Conservation (phyloP, 805 yeast genomes). For the Ogataea polymorpha region DNA sequence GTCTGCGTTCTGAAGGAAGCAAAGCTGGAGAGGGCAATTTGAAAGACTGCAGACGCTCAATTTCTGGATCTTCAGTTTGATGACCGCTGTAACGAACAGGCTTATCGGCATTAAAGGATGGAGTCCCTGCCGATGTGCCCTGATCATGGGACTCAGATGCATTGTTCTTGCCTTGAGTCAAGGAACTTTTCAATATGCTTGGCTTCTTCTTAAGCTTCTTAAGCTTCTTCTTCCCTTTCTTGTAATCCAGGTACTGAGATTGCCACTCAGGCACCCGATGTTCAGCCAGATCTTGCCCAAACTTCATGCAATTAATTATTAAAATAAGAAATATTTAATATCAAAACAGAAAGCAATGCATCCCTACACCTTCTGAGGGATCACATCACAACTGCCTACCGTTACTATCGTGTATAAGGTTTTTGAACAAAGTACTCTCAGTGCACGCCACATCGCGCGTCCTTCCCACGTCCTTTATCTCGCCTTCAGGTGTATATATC, state of each 20-base stretch:
- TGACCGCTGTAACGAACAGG: background rate
- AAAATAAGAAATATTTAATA: background rate
- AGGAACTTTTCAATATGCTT: conserved; percentile 7
- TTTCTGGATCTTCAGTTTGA: background rate
- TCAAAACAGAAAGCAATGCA: background rate
- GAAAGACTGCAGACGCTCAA: conserved; percentile 18
- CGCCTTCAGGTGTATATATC: conserved; percentile 37
- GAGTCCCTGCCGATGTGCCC: background rate
- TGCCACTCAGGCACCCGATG: conserved; percentile 87
- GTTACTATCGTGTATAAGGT: conserved; percentile 20
- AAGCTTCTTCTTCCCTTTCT: conserved; percentile 41
- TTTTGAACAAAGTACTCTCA: conserved; percentile 30
- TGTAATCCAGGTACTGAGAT: conserved; percentile 72
- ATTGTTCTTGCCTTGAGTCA: background rate
- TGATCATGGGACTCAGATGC: background rate
- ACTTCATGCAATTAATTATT: conserved; percentile 48
- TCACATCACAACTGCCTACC: conserved; percentile 14
- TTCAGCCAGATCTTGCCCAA: conserved; percentile 62
- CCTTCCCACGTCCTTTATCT: conserved; percentile 23
- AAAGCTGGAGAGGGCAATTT: conserved; percentile 29
- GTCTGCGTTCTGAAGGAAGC: conserved; percentile 4
- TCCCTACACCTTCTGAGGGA: background rate
- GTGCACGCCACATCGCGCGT: conserved; percentile 25
- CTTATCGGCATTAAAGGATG: background rate
- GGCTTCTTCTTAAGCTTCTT: conserved; percentile 27